A percentile compares a stretch with the other conserved stretches of the same genome.
These are phyloP conservation scores for Coemansia sp. DNA, from an alignment of 192 early-diverging fungal genomes.

Conservation along the genomic window DNA sequence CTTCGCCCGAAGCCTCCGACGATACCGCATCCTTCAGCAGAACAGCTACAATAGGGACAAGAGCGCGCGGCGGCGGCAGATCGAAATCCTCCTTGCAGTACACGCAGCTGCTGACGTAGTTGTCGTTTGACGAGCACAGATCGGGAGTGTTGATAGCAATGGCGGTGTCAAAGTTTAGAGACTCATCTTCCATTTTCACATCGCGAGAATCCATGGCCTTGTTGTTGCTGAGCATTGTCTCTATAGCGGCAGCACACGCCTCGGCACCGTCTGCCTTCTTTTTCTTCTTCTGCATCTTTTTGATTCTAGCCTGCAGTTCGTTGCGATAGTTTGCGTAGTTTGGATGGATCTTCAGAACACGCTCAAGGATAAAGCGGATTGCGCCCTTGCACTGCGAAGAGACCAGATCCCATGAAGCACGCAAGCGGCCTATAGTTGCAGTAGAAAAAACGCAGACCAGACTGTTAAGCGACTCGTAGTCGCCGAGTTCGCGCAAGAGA, in stretches of 20 bases:
- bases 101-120: slow-evolving; percentile 39
- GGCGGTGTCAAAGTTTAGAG: slow-evolving; percentile 53
- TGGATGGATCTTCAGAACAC: slow-evolving; percentile 45
- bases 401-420: slow-evolving; percentile 39
- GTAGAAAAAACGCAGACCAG: slow-evolving; percentile 47
- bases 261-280: slow-evolving; percentile 2
- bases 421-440: slow-evolving; percentile 27
- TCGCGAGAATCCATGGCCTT: slow-evolving; percentile 4
- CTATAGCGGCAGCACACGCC: slow-evolving; percentile 2
- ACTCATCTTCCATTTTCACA: slow-evolving; percentile 17
- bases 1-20: slow-evolving; percentile 13
- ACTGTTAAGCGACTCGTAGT: slow-evolving; percentile 53
- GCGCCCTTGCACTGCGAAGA: slow-evolving; percentile 31
- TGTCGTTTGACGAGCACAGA: slow-evolving; percentile 39
- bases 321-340: slow-evolving; percentile 47
- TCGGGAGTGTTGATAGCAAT: slow-evolving; percentile 45
- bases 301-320: slow-evolving; percentile 42
- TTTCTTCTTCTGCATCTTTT: slow-evolving; percentile 18
- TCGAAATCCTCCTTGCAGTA: slow-evolving; percentile 43
- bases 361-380: slow-evolving; percentile 42
- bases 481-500: slow-evolving; percentile 50
- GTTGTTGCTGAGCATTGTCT: not conserved
- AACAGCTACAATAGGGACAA: slow-evolving; percentile 54
- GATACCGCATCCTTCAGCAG: slow-evolving; percentile 51
- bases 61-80: slow-evolving; percentile 37